Evolutionary conservation across 129 eudicot genomes (phyloP).

Genomic region (Helianthus annuus): DNA sequence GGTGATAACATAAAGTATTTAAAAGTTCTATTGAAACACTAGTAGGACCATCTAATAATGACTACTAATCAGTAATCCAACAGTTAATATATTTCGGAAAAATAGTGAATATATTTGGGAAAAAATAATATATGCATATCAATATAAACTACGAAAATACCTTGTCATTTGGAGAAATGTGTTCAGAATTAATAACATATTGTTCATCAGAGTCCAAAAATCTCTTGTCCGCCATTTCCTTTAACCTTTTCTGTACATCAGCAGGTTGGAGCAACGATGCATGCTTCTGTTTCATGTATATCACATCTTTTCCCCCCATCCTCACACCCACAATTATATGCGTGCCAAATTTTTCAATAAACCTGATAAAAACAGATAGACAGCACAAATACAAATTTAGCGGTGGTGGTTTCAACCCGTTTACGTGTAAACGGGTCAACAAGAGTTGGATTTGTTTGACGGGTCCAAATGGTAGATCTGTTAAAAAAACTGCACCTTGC

Average conservation of each 20-base stretch:
- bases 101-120: not conserved
- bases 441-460: not conserved
- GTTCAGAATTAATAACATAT: constrained; percentile 46
- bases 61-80: too few species aligned
- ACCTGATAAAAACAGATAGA: constrained; percentile 43
- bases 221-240: constrained; percentile 90
- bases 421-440: not conserved
- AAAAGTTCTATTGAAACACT: too few species aligned
- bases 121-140: not conserved
- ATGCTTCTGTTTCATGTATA: constrained; percentile 89
- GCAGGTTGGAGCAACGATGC: constrained; percentile 87
- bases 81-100: not conserved
- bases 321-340: constrained; percentile 92
- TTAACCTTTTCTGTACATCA: constrained; percentile 83
- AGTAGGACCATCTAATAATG: too few species aligned
- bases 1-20: not conserved
- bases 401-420: not conserved
- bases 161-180: constrained; percentile 59
- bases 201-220: constrained; percentile 67
- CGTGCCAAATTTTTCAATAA: constrained; percentile 90
- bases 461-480: not conserved
- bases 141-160: constrained; percentile 28
- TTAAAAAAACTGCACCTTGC: constrained; percentile 57
- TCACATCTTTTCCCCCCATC: constrained; percentile 99
- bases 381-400: not conserved